Conservation (phyloP, 441 rosid species). For the Euphorbia schlechtendalii region DNA sequence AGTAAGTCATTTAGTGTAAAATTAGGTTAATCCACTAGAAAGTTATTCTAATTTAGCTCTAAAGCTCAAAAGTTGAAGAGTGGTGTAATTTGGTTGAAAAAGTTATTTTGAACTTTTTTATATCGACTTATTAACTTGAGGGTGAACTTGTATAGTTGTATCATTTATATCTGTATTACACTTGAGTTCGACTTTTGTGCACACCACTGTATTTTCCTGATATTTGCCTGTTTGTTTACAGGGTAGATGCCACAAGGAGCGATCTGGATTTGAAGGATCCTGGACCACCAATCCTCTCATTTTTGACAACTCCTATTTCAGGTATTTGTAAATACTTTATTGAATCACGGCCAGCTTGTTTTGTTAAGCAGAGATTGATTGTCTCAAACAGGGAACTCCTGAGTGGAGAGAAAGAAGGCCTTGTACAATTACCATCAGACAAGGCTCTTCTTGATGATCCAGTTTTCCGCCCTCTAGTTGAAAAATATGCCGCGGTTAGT, state of each 20-base stretch:
- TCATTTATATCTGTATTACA: too few species aligned
- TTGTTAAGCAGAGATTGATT: background rate
- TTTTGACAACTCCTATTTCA: slow-evolving; percentile 80
- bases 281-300: slow-evolving; percentile 84
- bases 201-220: background rate
- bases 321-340: slow-evolving; percentile 22
- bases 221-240: slow-evolving; percentile 12
- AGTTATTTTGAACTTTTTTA: background rate
- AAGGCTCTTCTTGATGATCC: slow-evolving; percentile 70
- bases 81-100: background rate
- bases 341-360: background rate
- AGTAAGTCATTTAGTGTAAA: too few species aligned
- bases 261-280: slow-evolving; percentile 90
- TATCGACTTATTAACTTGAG: background rate
- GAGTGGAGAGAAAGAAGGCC: slow-evolving; percentile 74
- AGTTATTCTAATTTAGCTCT: too few species aligned
- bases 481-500: slow-evolving; percentile 69
- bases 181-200: background rate
- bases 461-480: slow-evolving; percentile 65
- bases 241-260: slow-evolving; percentile 89
- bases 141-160: too few species aligned
- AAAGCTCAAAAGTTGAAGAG: background rate
- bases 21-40: too few species aligned
- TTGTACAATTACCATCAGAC: slow-evolving; percentile 67
- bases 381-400: slow-evolving; percentile 55